Evolutionary conservation across 2,329 filamentous ascomycete genomes (phyloP), one percentile per base, ranked within the genome.

Genomic region (Drechslerella coelobrocha): DNA sequence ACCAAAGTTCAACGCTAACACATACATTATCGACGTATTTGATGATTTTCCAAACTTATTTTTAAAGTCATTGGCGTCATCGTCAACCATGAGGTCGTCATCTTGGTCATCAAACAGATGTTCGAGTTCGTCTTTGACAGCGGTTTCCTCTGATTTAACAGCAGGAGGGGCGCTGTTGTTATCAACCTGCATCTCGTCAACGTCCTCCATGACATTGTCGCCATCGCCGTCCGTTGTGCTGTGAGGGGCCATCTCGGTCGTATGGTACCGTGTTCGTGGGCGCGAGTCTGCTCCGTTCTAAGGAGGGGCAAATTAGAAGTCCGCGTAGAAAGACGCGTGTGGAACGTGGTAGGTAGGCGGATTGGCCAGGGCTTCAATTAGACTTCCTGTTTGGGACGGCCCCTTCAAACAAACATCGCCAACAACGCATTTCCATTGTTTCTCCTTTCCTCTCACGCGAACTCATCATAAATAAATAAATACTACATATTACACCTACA

Each of bases 141-240:
- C 37, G 10, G 14, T 5, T 1, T 27, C 39, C 23, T 62, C 57
- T 3, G 34, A 21, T 53, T 62, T 62, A n/a, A 62, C 21, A 1
- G 48, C 24, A 8, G 34, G n/a, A 1, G 19, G 26, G 9, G 21
- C 55, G 14, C 9, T 5, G 12, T 14, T 21, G 17, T 14, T 17
- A 14, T 37, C 65, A 26, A 61, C 51, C 34, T 68, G 63, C 56
- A 68, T 68, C 34, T 34, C 45, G 14, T 69, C 65, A 17, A 27
- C 43, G 31, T 62, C 65, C 7, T 62, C 56, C 63, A 69, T 69
- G n/a, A 27, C n/a, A n/a, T 61, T 51, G 19, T 69, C 56, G 17
- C 55, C 55, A n/a, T 61, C 56, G 14, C 39, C 17, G 17, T 61
- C 63, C 8, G 27, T 52, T 6, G 57, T 61, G 27, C 37, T 61